A percentile compares a stretch with the other conserved stretches of the same genome.
Conservation (phyloP, 2,329 filamentous ascomycete genomes). For the Stemphylium beticola region DNA sequence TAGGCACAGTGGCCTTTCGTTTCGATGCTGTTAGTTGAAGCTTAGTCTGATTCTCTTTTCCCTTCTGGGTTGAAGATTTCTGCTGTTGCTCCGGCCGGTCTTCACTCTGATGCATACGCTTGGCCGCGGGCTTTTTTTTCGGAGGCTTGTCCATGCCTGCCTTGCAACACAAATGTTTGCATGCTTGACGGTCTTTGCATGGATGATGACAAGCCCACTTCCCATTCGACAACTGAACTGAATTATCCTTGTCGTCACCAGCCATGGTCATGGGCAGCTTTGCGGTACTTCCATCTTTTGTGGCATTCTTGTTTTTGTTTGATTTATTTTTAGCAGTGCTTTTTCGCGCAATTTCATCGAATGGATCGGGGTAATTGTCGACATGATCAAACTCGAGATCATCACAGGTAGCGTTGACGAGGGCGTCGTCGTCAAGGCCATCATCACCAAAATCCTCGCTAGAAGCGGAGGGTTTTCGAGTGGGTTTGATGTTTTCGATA, state of each 20-base stretch:
- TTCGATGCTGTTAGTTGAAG: constrained; percentile 37
- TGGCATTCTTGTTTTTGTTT: constrained; percentile 8
- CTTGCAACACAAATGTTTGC: constrained; percentile 75
- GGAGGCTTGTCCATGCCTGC: constrained; percentile 72
- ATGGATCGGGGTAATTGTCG: constrained; percentile 55
- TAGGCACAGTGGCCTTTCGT: constrained; percentile 24
- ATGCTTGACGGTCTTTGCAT: constrained; percentile 67
- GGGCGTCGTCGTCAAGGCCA: constrained; percentile 59
- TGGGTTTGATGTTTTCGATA: constrained; percentile 17
- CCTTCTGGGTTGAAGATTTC: constrained; percentile 5
- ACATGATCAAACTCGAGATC: constrained; percentile 58
- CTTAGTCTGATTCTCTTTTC: constrained; percentile 35
- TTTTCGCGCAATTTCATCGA: constrained; percentile 21
- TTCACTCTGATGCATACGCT: constrained; percentile 23
- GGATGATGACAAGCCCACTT: constrained; percentile 76
- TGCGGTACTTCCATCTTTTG: background rate
- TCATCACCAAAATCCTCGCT: constrained; percentile 62
- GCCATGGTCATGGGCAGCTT: constrained; percentile 1
- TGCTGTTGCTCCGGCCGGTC: constrained; percentile 6
- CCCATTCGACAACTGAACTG: constrained; percentile 68
- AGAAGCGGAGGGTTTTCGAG: constrained; percentile 13
- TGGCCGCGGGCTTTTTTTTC: constrained; percentile 49
- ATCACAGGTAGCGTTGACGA: constrained; percentile 52
- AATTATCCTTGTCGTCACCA: constrained; percentile 39
- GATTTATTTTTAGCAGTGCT: constrained; percentile 28